phyloP scores from a whole-genome alignment of 352 stramenopile genomes.

The Blastocystis sp. region DNA sequence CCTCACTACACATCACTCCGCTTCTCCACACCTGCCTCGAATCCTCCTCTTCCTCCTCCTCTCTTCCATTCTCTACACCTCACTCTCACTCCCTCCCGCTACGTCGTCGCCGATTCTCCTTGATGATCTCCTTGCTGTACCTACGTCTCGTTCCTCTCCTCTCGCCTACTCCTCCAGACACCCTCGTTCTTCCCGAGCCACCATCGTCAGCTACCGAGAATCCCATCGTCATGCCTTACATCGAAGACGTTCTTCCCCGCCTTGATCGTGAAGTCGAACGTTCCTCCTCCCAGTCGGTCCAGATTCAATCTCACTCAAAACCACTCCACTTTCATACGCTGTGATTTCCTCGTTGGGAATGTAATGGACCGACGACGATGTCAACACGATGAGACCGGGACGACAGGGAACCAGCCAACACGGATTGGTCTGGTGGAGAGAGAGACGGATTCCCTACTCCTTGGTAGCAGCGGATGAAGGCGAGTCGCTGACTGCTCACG shows the following conservation, averaged over 20 bases:
- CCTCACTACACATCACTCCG: conserved; percentile 14
- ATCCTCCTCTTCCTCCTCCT: not conserved
- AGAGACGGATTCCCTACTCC: not conserved
- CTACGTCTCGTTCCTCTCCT: not conserved
- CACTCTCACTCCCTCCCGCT: not conserved
- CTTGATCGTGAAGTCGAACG: conserved; percentile 45
- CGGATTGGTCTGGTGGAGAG: not conserved
- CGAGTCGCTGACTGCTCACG: conserved; percentile 8
- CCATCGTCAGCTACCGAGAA: conserved; percentile 41
- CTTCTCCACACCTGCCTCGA: not conserved
- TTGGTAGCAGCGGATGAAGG: conserved; percentile 33
- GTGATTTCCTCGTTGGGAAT: conserved; percentile 17
- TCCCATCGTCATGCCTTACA: not conserved
- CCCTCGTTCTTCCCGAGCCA: not conserved
- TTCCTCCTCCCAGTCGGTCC: conserved; percentile 25
- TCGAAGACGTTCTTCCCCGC: conserved; percentile 7
- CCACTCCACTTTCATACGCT: not conserved
- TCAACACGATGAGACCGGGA: not conserved
- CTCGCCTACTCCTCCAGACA: conserved; percentile 25
- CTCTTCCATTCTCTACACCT: conserved; percentile 9
- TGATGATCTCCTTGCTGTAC: conserved; percentile 40
- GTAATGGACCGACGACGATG: conserved; percentile 4
- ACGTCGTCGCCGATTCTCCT: conserved; percentile 15
- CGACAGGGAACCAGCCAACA: conserved; percentile 3
- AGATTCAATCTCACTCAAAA: conserved; percentile 46